Conservation (phyloP, 139 green algal species). For the Asterochloris erici region DNA sequence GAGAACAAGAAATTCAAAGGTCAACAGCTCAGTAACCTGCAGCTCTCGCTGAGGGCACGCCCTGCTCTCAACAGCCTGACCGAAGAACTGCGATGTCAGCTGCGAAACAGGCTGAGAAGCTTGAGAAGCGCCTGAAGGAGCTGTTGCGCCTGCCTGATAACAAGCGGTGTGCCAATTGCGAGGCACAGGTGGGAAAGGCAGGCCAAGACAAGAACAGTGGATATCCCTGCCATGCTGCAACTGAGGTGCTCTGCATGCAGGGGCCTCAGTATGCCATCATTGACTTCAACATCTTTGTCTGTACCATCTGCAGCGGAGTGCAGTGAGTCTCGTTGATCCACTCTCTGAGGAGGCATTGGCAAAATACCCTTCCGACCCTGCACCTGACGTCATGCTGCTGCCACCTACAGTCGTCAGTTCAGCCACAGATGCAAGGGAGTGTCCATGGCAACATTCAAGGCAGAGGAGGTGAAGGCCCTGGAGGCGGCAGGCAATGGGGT, state of each 20-base stretch:
- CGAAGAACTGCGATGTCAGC: neutral
- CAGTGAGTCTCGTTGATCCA: constrained; percentile 62
- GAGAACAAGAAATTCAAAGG: no score
- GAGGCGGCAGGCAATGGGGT: constrained; percentile 71
- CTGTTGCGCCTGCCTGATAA: constrained; percentile 39
- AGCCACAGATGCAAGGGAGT: constrained; percentile 78
- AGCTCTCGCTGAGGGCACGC: no score
- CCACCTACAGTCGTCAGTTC: constrained; percentile 65
- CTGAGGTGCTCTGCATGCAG: constrained; percentile 32
- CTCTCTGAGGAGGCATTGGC: neutral
- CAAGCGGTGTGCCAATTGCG: constrained; percentile 57
- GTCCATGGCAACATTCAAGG: constrained; percentile 70
- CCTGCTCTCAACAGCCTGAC: no score
- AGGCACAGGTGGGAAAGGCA: constrained; percentile 29
- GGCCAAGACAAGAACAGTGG: no score
- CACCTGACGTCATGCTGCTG: neutral
- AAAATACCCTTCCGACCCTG: neutral
- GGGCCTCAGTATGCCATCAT: constrained; percentile 76
- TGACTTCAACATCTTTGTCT: constrained; percentile 72
- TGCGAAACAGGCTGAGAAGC: constrained; percentile 27
- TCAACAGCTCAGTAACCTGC: no score
- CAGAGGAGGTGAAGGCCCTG: constrained; percentile 65
- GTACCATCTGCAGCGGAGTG: constrained; percentile 66
- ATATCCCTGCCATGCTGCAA: neutral
- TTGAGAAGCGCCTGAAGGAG: constrained; percentile 32